Evolutionary conservation across 257 asterid species (phyloP), one percentile per base, ranked within the genome.

Genomic region (Thymus quinquecostatus): DNA sequence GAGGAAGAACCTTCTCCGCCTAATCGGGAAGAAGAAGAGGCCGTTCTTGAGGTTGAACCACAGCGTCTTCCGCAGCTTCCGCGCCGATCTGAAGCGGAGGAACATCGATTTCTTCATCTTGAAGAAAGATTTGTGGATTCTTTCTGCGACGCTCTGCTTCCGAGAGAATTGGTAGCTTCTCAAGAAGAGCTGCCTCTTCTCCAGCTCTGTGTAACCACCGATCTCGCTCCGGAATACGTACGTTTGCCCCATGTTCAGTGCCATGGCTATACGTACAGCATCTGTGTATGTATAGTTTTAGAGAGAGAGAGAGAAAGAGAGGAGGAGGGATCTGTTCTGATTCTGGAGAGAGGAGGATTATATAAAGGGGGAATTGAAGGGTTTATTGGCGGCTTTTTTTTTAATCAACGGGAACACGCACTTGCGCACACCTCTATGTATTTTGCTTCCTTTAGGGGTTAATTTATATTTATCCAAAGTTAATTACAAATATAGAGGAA

Each of bases 111-210:
- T 82, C 57, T 79, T 88, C 12, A 87, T 86, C 72, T 87, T 79
- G 58, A 83, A 80, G 66, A 84, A 60, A 4, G 96, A 84, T 32
- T 64, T 85, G 65, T 82, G 87, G 13, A 90, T 78, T 74, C 82
- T 86, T 65, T 84, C 89, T 0, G 69, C 27, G 6, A 87, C 67
- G 55, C 85, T 88, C 83, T 77, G 84, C 78, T 90, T 92, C 77
- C 98, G 73, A 29, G 95, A 84, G 51, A 92, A 92, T 33, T 82
- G 96, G 66, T 92, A 92, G 83, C 98, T 92, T 77, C 96, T 82
- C 87, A 92, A 73, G 76, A 92, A 92, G 44, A 92, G 67, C 78
- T 82, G 97, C 80, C 98, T 73, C 76, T 92, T 92, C 71, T 88
- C 95, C 74, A 84, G 63, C 45, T 83, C 96, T 8, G 76, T 72